Evolutionary conservation across 495 filamentous ascomycete species (phyloP), one percentile per base, ranked within the genome.

Genomic region (Cercophora newfieldiana): DNA sequence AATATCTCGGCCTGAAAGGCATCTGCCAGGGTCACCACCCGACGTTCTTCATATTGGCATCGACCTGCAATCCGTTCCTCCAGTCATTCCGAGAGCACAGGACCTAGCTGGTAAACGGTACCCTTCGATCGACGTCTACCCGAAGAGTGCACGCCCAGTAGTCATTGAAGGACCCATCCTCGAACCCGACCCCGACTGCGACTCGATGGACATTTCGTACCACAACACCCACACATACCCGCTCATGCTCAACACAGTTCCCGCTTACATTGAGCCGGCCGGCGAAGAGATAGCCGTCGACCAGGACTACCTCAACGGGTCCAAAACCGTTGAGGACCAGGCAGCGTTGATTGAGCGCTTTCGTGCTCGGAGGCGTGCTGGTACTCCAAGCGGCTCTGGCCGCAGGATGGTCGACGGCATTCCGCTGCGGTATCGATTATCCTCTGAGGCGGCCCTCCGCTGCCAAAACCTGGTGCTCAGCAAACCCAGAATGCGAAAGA

Each of bases 391-490:
- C 10, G 76, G 79, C 31, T 67, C 47, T 10, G 30, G 80, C 48
- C 70, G 74, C 25, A 80, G 77, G 55, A 67, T 74, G 37, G 69
- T 75, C 51, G 65, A 50, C 12, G 72, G 73, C 18, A 31, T 68
- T 10, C 25, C 69, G 7, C 68, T 81, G 4, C 73, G 71, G 26
- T 82, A 78, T 51, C 75, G 77, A 47, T 69, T 79, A 21, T 79
- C 80, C 0, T 54, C 74, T 7, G 80, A 82, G 51, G 78, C 74
- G 18, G 80, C 79, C 22, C 59, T 77, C 58, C 68, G 75, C 29
- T 81, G 79, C 55, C 75, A 73, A 44, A 80, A 80, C 31, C 75
- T 81, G 67, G 78, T 77, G 49, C 75, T 71, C 67, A 80, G 65
- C 49, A 69, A 73, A 44, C 79, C 79, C 29, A 72, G 79, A 48